phyloP scores from a whole-genome alignment of 345 rosid genomes.

The Lenwebbia sp. region DNA sequence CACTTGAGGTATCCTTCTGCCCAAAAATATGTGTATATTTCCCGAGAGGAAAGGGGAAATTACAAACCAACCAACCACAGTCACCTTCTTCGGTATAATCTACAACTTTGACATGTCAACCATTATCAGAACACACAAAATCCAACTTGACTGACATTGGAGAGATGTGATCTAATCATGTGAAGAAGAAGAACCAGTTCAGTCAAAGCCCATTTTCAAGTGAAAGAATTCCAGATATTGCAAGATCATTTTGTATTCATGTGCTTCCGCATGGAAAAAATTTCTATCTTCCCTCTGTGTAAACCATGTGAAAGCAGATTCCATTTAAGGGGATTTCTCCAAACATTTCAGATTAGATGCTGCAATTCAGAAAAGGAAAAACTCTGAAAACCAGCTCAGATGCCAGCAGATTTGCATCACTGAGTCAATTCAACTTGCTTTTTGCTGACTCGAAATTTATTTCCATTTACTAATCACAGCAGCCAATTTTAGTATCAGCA shows the following conservation, averaged over 20 bases:
- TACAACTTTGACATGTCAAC: neutral
- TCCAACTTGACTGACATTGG: neutral
- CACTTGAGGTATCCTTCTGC: too few species aligned
- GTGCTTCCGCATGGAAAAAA: neutral
- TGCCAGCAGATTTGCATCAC: neutral
- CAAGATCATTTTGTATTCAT: neutral
- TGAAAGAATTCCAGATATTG: neutral
- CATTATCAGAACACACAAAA: neutral
- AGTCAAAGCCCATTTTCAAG: neutral
- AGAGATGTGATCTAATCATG: neutral
- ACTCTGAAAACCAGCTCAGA: neutral
- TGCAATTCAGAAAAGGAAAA: neutral
- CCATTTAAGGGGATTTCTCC: neutral
- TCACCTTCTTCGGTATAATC: neutral
- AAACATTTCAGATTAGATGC: neutral
- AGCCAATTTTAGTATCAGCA: neutral
- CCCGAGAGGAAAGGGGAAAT: neutral
- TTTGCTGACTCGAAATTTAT: neutral
- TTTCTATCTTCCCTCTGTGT: neutral
- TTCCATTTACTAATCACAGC: neutral
- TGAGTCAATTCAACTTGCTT: neutral
- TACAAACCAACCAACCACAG: neutral
- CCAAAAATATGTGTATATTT: too few species aligned
- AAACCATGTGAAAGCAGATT: neutral
- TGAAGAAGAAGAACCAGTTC: neutral